A percentile compares a stretch with the other conserved stretches of the same genome.
phyloP scores from a whole-genome alignment of 768 basidiomycete species.

The Cytidiella melzeri region DNA sequence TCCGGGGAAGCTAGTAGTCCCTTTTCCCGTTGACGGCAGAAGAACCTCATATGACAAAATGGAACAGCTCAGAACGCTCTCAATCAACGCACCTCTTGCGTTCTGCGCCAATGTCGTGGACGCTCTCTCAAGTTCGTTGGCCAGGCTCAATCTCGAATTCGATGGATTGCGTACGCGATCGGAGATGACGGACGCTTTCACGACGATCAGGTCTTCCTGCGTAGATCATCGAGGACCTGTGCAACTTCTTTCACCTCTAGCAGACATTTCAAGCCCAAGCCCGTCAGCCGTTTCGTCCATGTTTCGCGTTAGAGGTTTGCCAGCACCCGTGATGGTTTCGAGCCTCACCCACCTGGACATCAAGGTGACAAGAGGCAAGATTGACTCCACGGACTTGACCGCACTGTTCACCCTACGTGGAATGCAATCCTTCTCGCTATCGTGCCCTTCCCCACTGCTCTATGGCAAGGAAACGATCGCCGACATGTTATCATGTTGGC shows the following conservation, averaged over 20 bases:
- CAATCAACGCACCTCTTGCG: neutral
- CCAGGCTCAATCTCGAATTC: neutral
- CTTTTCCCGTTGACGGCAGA: neutral
- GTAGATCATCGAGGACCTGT: neutral
- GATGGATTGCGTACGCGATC: neutral
- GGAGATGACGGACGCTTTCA: neutral
- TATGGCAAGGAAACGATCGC: neutral
- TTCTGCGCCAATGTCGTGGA: neutral
- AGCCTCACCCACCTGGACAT: conserved; percentile 4
- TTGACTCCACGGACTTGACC: neutral
- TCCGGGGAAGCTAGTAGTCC: neutral
- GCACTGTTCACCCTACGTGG: conserved; percentile 1
- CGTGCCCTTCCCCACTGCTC: conserved; percentile 5
- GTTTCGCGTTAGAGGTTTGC: neutral
- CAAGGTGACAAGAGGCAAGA: neutral
- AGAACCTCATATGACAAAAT: neutral
- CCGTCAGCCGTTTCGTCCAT: neutral
- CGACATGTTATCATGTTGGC: conserved; percentile 9
- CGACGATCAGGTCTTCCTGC: neutral
- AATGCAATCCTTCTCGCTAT: neutral
- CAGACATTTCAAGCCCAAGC: neutral
- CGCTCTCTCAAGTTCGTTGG: neutral
- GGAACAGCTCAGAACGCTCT: neutral
- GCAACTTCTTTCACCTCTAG: neutral
- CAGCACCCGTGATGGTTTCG: neutral